phyloP scores from a whole-genome alignment of 73 alveolate genomes.

The Tetrahymena elliotti region DNA sequence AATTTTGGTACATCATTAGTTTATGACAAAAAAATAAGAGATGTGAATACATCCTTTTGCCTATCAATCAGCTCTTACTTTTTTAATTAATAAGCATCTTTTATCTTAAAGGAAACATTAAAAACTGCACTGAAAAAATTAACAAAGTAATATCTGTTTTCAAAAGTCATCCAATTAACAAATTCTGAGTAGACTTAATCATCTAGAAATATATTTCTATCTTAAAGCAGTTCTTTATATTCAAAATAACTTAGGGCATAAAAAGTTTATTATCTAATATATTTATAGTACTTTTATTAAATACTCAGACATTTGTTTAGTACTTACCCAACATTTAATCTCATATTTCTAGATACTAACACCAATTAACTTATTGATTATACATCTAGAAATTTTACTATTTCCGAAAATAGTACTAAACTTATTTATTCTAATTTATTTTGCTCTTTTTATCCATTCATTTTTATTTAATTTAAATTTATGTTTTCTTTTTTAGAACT shows the following conservation, averaged over 20 bases:
- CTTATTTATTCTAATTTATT: not conserved
- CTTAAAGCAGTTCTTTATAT: not conserved
- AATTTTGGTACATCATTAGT: not conserved
- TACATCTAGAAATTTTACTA: not conserved
- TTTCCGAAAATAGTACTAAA: not conserved
- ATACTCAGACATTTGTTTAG: not conserved
- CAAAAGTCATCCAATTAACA: not conserved
- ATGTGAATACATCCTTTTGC: not conserved
- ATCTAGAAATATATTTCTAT: not conserved
- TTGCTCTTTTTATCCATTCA: not conserved
- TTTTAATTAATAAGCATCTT: not conserved
- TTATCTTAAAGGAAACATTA: not conserved
- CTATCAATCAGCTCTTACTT: not conserved
- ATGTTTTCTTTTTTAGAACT: not conserved
- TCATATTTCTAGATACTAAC: not conserved
- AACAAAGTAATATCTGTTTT: not conserved
- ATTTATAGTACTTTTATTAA: not conserved
- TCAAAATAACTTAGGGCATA: not conserved
- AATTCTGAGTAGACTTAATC: not conserved
- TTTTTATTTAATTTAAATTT: too few relatives aligned
- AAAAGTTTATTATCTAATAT: not conserved
- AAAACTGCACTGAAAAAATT: not conserved
- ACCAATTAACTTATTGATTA: not conserved
- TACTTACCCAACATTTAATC: not conserved
- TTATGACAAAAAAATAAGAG: not conserved